These are phyloP conservation scores for Annulohypoxylon truncatum DNA, from an alignment of 2,329 filamentous ascomycete genomes.

Conservation along the genomic window DNA sequence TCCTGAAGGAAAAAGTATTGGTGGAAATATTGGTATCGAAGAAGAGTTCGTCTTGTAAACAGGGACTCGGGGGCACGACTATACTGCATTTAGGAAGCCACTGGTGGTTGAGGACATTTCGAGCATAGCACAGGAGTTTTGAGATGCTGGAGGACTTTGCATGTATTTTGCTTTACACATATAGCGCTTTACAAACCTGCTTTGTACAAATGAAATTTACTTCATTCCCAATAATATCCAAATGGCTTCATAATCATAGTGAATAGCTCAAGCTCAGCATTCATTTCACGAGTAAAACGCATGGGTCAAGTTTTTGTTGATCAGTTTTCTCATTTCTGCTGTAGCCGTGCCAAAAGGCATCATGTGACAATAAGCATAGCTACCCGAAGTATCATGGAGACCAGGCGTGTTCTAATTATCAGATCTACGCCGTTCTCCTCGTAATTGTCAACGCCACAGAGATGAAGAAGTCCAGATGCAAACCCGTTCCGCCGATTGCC, in stretches of 20 bases:
- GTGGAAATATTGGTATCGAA: neutral
- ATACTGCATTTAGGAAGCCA: constrained; percentile 5
- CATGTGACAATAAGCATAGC: constrained; percentile 50
- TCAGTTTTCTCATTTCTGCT: constrained; percentile 48
- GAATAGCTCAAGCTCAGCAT: neutral
- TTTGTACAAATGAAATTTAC: neutral
- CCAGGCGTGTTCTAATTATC: constrained; percentile 55
- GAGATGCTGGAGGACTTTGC: neutral
- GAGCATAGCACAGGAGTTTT: constrained; percentile 33
- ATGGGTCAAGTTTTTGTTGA: constrained; percentile 26
- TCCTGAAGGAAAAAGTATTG: constrained; percentile 48
- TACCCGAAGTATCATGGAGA: constrained; percentile 48
- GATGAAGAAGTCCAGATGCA: constrained; percentile 61
- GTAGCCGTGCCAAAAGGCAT: constrained; percentile 50
- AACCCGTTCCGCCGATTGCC: constrained; percentile 41
- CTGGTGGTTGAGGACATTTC: neutral
- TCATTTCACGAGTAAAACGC: neutral
- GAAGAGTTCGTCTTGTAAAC: neutral
- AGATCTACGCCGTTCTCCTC: constrained; percentile 78
- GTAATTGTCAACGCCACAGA: constrained; percentile 76
- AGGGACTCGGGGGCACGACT: neutral
- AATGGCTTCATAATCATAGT: neutral
- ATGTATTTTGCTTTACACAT: neutral
- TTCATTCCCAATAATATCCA: neutral
- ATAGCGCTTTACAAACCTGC: neutral